These are phyloP conservation scores for Protoeuglena noctilucae DNA, from an alignment of 139 green algal genomes.

Conservation along the genomic window DNA sequence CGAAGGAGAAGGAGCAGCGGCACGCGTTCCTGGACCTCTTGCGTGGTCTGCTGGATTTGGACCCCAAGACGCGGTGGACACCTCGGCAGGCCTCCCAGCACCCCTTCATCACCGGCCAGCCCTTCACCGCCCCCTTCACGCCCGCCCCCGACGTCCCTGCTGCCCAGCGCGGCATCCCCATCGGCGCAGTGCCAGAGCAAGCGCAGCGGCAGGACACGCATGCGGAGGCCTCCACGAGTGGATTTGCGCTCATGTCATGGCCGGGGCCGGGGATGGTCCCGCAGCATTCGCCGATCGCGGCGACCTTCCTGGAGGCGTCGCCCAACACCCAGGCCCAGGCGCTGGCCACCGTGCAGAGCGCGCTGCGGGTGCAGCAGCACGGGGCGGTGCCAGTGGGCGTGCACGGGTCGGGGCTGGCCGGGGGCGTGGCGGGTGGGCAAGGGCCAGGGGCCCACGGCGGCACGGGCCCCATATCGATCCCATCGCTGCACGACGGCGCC, in stretches of 20 bases:
- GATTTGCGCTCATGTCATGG: background rate
- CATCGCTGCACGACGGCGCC: slow-evolving; percentile 9
- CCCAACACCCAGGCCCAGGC: slow-evolving; percentile 23
- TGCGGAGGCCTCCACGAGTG: background rate
- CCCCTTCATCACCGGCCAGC: slow-evolving; percentile 63
- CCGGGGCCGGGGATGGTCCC: background rate
- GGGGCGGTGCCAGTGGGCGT: slow-evolving; percentile 8
- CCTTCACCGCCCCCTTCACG: background rate
- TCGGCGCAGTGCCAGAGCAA: slow-evolving; percentile 5
- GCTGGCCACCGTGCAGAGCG: slow-evolving; percentile 23
- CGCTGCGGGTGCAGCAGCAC: slow-evolving; percentile 17
- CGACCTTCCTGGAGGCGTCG: background rate
- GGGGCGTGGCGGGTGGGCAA: slow-evolving; percentile 21
- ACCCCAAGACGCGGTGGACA: slow-evolving; percentile 55
- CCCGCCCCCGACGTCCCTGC: background rate
- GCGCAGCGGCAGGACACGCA: background rate
- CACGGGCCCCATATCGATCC: background rate
- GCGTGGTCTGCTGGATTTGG: slow-evolving; percentile 38
- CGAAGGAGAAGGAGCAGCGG: slow-evolving; percentile 23
- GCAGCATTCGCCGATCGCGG: background rate
- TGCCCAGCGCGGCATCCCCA: slow-evolving; percentile 10
- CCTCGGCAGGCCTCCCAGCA: slow-evolving; percentile 63
- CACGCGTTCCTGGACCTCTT: slow-evolving; percentile 72
- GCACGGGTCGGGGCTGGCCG: slow-evolving; percentile 19
- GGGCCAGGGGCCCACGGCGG: slow-evolving; percentile 9